Percentiles rank a stretch among this genome's conserved stretches.
Evolutionary conservation across 805 yeast species (phyloP).

Genomic region (Wickerhamiella lipophila): DNA sequence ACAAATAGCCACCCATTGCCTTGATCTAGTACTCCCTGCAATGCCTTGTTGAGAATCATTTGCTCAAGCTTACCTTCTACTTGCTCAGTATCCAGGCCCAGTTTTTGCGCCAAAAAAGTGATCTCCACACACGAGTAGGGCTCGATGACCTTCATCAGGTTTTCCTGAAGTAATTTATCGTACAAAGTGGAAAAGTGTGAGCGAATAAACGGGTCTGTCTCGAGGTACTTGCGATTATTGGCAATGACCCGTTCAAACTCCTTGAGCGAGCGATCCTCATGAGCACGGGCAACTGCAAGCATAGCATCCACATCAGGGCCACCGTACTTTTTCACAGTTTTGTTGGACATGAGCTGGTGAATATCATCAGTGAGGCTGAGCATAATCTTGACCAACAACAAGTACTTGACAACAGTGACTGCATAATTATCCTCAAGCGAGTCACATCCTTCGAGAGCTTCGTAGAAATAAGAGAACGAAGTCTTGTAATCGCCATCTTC

Average conservation of each 20-base stretch:
- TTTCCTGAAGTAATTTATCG: constrained; percentile 85
- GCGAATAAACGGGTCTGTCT: constrained; percentile 76
- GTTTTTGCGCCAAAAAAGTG: constrained; percentile 70
- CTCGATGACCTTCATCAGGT: constrained; percentile 85
- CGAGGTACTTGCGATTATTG: constrained; percentile 54
- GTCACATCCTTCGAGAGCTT: constrained; percentile 83
- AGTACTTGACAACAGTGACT: constrained; percentile 73
- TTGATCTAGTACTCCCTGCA: constrained; percentile 92
- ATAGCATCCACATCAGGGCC: constrained; percentile 88
- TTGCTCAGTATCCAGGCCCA: constrained; percentile 75
- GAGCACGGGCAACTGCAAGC: constrained; percentile 85
- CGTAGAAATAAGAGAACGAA: constrained; percentile 88
- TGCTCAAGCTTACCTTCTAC: constrained; percentile 91
- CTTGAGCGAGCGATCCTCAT: constrained; percentile 74
- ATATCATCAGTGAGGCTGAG: constrained; percentile 75
- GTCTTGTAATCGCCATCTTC: constrained; percentile 96
- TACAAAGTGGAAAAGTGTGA: constrained; percentile 86
- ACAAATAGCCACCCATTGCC: constrained; percentile 95
- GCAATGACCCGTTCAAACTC: constrained; percentile 80
- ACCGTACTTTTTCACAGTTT: constrained; percentile 58
- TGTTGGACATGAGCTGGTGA: constrained; percentile 60
- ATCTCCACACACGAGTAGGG: constrained; percentile 95
- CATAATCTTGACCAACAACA: constrained; percentile 91
- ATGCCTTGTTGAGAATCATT: constrained; percentile 92
- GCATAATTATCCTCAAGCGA: constrained; percentile 43